Conservation (phyloP, 306 rosid species). For the Lotus japonicus region DNA sequence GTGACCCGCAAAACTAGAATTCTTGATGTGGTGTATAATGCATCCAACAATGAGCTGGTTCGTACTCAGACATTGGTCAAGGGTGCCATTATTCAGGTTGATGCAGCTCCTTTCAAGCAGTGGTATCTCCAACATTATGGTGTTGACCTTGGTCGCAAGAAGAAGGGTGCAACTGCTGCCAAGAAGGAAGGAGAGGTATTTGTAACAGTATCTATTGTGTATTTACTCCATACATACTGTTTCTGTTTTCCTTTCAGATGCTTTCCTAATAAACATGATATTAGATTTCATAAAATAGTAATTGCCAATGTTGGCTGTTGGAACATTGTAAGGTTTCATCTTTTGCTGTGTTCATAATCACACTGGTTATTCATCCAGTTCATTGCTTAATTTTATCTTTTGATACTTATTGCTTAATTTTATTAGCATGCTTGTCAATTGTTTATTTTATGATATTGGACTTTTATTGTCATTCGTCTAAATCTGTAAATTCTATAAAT, state of each 20-base stretch:
- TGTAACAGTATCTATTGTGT: too few species aligned
- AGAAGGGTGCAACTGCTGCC: constrained; percentile 33
- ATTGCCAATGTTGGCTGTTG: not conserved
- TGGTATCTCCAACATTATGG: constrained; percentile 65
- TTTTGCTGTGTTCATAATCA: too few species aligned
- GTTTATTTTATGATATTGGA: too few species aligned
- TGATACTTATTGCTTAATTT: too few species aligned
- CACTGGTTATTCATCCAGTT: too few species aligned
- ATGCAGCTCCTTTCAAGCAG: constrained; percentile 65
- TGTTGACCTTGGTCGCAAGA: constrained; percentile 59
- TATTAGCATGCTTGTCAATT: too few species aligned
- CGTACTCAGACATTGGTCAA: constrained; percentile 64
- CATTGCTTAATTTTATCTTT: too few species aligned
- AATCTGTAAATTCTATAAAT: too few species aligned
- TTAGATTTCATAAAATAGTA: not conserved
- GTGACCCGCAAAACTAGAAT: constrained; percentile 51
- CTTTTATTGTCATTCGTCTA: too few species aligned
- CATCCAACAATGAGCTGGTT: constrained; percentile 61
- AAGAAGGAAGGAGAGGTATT: constrained; percentile 59
- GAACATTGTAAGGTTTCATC: too few species aligned
- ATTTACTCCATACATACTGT: not conserved
- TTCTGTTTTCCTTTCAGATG: not conserved
- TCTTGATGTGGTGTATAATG: constrained; percentile 65
- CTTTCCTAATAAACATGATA: not conserved
- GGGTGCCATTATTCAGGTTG: constrained; percentile 62